These are phyloP conservation scores for Nigrospora oryzae DNA, from an alignment of 2,329 filamentous ascomycete genomes.

Conservation along the genomic window DNA sequence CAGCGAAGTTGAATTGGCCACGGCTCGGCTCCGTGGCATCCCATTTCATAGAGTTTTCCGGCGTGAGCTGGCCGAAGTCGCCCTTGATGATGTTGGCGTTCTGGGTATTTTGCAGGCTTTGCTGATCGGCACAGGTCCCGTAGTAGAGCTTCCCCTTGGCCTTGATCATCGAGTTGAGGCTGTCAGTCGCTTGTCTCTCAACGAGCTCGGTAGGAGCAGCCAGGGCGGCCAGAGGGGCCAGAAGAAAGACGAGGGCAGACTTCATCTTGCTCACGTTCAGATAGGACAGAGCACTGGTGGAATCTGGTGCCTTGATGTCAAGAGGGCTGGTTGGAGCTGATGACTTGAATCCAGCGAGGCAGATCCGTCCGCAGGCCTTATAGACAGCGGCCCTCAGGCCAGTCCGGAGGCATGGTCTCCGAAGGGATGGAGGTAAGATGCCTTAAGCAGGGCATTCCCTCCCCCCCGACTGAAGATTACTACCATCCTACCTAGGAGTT, in stretches of 20 bases:
- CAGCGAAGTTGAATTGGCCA: slow-evolving; percentile 44
- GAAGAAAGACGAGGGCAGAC: slow-evolving; percentile 23
- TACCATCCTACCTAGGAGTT: no score
- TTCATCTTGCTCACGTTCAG: slow-evolving; percentile 13
- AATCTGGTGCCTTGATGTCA: neutral
- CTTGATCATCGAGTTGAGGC: slow-evolving; percentile 48
- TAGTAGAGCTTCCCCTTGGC: slow-evolving; percentile 59
- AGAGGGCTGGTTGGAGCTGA: neutral
- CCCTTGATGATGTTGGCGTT: slow-evolving; percentile 49
- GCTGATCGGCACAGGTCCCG: slow-evolving; percentile 48
- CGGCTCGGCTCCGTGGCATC: slow-evolving; percentile 33
- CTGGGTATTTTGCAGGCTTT: slow-evolving; percentile 36
- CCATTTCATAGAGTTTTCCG: slow-evolving; percentile 68
- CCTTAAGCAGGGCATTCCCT: no score
- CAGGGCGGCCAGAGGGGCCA: slow-evolving; percentile 23
- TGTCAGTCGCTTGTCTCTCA: slow-evolving; percentile 31
- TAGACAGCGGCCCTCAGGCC: neutral
- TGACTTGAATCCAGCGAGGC: no score
- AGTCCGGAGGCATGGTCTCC: neutral
- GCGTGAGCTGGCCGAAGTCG: slow-evolving; percentile 57
- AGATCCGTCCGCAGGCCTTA: neutral
- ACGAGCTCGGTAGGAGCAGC: slow-evolving; percentile 23
- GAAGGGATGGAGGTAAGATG: neutral
- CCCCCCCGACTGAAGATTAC: no score
- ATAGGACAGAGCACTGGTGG: neutral